These are phyloP conservation scores for Penicillium tannophilum DNA, from an alignment of 495 filamentous ascomycete species.

Conservation along the genomic window DNA sequence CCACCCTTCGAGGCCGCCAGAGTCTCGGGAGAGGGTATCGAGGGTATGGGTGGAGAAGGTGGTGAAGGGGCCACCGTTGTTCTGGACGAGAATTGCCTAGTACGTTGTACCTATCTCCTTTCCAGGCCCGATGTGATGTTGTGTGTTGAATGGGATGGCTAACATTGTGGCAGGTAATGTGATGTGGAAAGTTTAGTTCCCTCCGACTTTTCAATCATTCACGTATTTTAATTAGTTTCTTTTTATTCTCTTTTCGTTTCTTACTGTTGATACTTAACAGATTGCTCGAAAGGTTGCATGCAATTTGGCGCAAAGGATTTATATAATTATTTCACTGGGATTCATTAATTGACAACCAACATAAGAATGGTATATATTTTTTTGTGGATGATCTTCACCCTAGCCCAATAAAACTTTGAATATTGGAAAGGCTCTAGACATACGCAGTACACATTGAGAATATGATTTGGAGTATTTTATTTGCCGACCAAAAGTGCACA, in stretches of 20 bases:
- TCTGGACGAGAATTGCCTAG: slow-evolving; percentile 47
- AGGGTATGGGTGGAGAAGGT: neutral
- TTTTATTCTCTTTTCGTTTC: neutral
- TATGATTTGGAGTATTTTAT: no score
- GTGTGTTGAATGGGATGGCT: neutral
- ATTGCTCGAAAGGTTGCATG: neutral
- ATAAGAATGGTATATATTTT: neutral
- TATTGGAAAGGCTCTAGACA: no score
- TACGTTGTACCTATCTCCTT: slow-evolving; percentile 21
- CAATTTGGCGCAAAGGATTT: neutral
- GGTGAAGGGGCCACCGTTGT: slow-evolving; percentile 35
- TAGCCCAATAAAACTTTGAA: neutral
- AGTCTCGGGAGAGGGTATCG: slow-evolving; percentile 15
- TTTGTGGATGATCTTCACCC: neutral
- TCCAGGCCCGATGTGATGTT: no score
- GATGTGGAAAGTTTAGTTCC: neutral
- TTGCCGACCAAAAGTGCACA: no score
- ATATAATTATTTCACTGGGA: neutral
- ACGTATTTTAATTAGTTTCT: neutral
- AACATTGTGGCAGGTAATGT: neutral
- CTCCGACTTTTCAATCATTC: neutral
- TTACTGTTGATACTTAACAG: neutral
- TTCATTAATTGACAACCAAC: neutral
- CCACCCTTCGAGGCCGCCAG: slow-evolving; percentile 45
- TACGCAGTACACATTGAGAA: no score